phyloP scores from a whole-genome alignment of 305 asterid species.

The Withania somnifera region DNA sequence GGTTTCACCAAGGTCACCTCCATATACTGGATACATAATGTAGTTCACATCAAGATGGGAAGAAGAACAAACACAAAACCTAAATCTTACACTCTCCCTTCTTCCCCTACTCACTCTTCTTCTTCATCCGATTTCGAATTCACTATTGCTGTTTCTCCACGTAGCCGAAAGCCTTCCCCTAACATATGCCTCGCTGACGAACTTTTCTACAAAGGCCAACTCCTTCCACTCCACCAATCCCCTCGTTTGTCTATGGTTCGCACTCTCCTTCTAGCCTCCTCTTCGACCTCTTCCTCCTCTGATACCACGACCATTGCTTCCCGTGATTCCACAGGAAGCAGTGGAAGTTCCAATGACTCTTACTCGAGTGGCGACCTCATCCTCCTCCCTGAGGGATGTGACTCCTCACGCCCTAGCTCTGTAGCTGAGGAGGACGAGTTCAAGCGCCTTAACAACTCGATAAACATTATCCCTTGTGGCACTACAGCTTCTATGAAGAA shows the following conservation, averaged over 20 bases:
- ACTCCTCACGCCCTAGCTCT: conserved; percentile 65
- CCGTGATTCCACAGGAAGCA: conserved; percentile 35
- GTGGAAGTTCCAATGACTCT: conserved; percentile 19
- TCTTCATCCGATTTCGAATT: conserved; percentile 73
- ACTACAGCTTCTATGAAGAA: neutral
- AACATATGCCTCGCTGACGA: conserved; percentile 84
- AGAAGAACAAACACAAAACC: conserved; percentile 30
- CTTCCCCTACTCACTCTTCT: conserved; percentile 79
- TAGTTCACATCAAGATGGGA: conserved; percentile 41
- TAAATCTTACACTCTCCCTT: conserved; percentile 65
- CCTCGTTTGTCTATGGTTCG: conserved; percentile 86
- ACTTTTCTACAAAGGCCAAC: conserved; percentile 84
- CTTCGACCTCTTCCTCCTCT: conserved; percentile 68
- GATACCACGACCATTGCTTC: conserved; percentile 69
- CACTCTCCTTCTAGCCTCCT: conserved; percentile 50
- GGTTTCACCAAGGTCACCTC: neutral
- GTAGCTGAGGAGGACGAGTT: conserved; percentile 41
- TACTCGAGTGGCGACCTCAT: conserved; percentile 33
- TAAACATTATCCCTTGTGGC: neutral
- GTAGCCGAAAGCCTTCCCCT: conserved; percentile 43
- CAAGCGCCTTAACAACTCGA: conserved; percentile 24
- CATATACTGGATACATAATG: conserved; percentile 7
- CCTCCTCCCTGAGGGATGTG: conserved; percentile 29
- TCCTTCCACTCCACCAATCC: conserved; percentile 80
- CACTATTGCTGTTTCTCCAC: conserved; percentile 54